Evolutionary conservation across 441 rosid genomes (phyloP), one percentile per base, ranked within the genome.

Genomic region (Mallotus repandus): DNA sequence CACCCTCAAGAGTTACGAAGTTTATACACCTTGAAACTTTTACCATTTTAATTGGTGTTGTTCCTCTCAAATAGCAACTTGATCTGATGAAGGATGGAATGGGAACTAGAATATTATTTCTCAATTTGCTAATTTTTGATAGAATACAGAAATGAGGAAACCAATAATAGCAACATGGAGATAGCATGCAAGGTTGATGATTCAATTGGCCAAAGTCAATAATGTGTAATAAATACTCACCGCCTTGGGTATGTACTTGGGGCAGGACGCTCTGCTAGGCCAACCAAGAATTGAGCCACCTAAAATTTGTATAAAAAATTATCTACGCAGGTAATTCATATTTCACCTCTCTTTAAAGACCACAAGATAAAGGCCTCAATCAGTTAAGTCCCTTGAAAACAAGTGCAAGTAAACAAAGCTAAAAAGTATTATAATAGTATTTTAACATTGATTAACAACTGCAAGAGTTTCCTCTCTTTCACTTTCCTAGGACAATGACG

Each of bases 261-360:
- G 14, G 86, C 86, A 72, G 91, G 75, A 59, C 84, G 82, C 74
- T 93, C 98, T 49, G 99, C 97, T 78, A 96, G 93, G 59, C 89
- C 99, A 32, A 91, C 90, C 75, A 96, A 88, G 84, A 96, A 96
- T 76, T 96, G 98, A 71, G 98, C 99, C 76, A 93, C 96, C 96
- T 91, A 79, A 59, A 78, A 68, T 71, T 78, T 73, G 65, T 3
- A 21, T 32, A 48, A 19, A 56, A 19, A 19, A 62, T 55, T 45
- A 46, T 12, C 18, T 19, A 19, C 4, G 54, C 25, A 68, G 4
- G 41, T 7, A 32, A 61, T n/a, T 35, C 68, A 22, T 5, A 25
- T 21, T 48, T 53, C 45, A 19, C 49, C 32, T 63, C 41, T 35
- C 62, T 63, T 38, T 15, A 3, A 64, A 19, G 43, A 8, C 1